Conservation (phyloP, 2,329 filamentous ascomycete species). For the Leptographium galeiforme region DNA sequence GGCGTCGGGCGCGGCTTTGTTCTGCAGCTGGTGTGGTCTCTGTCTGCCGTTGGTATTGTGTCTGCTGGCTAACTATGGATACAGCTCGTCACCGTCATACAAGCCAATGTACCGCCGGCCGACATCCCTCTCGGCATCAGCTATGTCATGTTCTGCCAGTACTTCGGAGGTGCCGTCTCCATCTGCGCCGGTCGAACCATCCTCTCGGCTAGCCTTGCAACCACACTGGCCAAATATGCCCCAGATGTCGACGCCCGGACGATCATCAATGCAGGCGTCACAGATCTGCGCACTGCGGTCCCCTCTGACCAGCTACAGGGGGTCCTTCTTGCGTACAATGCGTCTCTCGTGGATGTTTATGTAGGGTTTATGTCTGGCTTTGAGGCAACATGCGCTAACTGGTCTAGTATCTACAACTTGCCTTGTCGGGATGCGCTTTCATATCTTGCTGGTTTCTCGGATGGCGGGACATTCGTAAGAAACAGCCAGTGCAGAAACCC, state of each 20-base stretch:
- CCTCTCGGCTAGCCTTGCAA: constrained; percentile 50
- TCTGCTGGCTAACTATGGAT: constrained; percentile 25
- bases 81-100: constrained; percentile 35
- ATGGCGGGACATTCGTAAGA: constrained; percentile 7
- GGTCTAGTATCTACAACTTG: constrained; percentile 7
- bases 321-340: constrained; percentile 6
- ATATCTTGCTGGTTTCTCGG: constrained; percentile 6
- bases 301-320: neutral
- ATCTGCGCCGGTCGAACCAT: constrained; percentile 53
- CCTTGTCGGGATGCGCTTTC: neutral
- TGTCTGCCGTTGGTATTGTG: constrained; percentile 13
- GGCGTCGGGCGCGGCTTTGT: constrained; percentile 16
- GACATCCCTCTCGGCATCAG: constrained; percentile 38
- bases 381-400: neutral
- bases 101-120: constrained; percentile 34
- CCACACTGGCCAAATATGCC: constrained; percentile 30
- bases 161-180: constrained; percentile 51
- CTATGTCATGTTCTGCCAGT: constrained; percentile 47
- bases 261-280: constrained; percentile 37
- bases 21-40: constrained; percentile 3
- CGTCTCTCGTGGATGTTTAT: constrained; percentile 3
- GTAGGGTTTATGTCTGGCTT: neutral
- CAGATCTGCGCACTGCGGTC: constrained; percentile 4
- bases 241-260: constrained; percentile 30
- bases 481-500: neutral